Evolutionary conservation across 2,329 filamentous ascomycete genomes (phyloP), one percentile per base, ranked within the genome.

Genomic region (Paecilomyces sp.): DNA sequence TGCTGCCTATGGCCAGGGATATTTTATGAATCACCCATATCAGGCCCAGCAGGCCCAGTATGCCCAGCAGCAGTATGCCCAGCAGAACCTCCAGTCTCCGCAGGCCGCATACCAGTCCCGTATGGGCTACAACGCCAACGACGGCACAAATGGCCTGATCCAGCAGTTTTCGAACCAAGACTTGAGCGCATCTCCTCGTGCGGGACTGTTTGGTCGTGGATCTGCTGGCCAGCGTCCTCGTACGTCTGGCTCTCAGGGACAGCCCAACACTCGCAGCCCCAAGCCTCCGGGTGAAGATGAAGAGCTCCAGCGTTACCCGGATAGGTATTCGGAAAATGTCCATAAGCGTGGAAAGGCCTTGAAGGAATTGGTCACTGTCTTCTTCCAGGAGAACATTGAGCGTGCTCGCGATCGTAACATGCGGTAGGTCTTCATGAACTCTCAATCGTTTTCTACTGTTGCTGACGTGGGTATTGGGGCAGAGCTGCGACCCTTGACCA

Each of bases 321-420:
- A 95, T 71, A 87, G 91, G 67, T 96, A 93, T 77, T 91, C 92
- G 2, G 91, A 95, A 71, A 90, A 90, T 70, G 89, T 95, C 47
- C 86, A 89, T 59, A 92, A 94, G 71, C 80, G 85, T 68, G 83
- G 85, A 31, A 86, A 86, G 71, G 82, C 86, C 58, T 84, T 85
- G 54, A 86, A 87, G 69, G 82, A 86, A 66, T 75, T 88, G 65
- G 85, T 88, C 64, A 85, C 85, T 70, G 83, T 85, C 68, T 97
- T 97, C 81, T 99, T 97, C 85, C 95, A 96, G 78, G 93, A 99
- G 77, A 97, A 93, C 74, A 95, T 99, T 59, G 93, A 96, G 81
- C 87, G 94, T 68, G 94, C 94, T 57, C 86, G 93, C 67, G 94
- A 97, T 78, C 88, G 94, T 61, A 99, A 99, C 75, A 88, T 95